phyloP scores from a whole-genome alignment of 164 flowering plant species.

The Liquidambar formosana region DNA sequence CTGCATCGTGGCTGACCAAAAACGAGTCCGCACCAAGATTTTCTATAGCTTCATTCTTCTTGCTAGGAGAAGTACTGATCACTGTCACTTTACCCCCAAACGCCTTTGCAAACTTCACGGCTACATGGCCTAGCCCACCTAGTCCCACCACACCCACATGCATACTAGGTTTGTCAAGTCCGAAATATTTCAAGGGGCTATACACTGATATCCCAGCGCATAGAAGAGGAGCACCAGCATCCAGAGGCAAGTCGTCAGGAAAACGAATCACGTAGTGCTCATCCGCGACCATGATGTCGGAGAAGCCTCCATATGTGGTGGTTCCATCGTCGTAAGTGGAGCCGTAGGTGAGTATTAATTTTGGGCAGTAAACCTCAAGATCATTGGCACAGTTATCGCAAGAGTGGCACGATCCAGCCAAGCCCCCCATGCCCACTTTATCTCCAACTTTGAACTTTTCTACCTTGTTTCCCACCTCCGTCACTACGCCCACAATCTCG shows the following conservation, averaged over 20 bases:
- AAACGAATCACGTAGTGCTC: conserved; percentile 39
- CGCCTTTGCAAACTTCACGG: no score
- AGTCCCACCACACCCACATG: no score
- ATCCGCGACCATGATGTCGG: conserved; percentile 31
- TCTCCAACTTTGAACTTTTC: no score
- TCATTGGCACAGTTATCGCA: conserved; percentile 23
- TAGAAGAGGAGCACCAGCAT: no score
- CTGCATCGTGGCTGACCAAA: no score
- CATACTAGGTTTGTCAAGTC: conserved; percentile 36
- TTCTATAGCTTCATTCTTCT: no score
- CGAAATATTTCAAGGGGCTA: conserved; percentile 47
- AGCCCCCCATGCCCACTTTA: conserved; percentile 38
- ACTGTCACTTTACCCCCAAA: conserved; percentile 62
- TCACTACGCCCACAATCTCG: conserved; percentile 38
- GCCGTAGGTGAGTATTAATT: conserved; percentile 28
- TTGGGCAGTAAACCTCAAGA: conserved; percentile 39
- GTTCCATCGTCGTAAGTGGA: conserved; percentile 27
- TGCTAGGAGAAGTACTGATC: no score
- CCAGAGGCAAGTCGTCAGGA: conserved; percentile 49
- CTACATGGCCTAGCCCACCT: no score
- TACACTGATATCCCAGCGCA: conserved; percentile 51
- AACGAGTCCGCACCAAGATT: no score
- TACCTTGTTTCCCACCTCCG: no score
- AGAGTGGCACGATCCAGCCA: conserved; percentile 37
- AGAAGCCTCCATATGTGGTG: conserved; percentile 39